Conservation (phyloP, 2,329 filamentous ascomycete species). For the Sporothrix curviconia region DNA sequence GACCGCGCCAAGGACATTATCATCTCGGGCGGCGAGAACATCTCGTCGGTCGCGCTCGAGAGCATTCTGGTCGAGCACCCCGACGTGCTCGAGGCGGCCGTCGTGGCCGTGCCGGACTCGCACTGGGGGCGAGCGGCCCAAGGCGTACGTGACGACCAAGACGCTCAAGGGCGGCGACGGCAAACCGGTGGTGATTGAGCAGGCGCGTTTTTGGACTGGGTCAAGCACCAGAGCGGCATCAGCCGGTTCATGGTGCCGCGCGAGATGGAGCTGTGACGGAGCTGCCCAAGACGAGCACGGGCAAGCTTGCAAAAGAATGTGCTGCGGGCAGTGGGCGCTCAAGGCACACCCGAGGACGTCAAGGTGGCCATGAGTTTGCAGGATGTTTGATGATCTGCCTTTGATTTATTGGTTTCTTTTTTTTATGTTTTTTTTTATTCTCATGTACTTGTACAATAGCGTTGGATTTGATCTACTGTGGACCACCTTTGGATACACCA, state of each 20-base stretch:
- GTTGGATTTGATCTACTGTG: no score
- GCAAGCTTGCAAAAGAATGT: conserved; percentile 96
- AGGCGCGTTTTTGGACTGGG: conserved; percentile 79
- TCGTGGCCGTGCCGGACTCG: conserved; percentile 78
- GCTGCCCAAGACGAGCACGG: conserved; percentile 93
- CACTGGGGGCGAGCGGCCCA: conserved; percentile 96
- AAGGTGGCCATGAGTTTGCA: background rate
- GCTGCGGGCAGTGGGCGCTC: conserved; percentile 70
- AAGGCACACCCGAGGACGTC: conserved; percentile 15
- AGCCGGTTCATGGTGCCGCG: conserved; percentile 81
- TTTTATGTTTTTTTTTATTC: background rate
- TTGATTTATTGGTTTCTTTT: background rate
- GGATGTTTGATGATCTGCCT: background rate
- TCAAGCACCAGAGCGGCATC: conserved; percentile 70
- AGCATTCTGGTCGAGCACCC: conserved; percentile 84
- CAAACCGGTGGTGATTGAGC: conserved; percentile 34
- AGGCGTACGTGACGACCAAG: conserved; percentile 83
- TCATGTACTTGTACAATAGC: no score
- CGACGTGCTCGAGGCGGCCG: conserved; percentile 82
- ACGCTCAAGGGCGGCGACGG: conserved; percentile 28
- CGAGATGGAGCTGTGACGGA: conserved; percentile 73
- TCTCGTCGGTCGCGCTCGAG: conserved; percentile 88
- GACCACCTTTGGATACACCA: no score
- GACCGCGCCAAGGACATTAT: conserved; percentile 98
- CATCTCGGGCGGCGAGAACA: conserved; percentile 96